Percentiles rank a stretch among this genome's conserved stretches.
phyloP scores from a whole-genome alignment of 345 rosid genomes.

The Eucalyptus brandiana region DNA sequence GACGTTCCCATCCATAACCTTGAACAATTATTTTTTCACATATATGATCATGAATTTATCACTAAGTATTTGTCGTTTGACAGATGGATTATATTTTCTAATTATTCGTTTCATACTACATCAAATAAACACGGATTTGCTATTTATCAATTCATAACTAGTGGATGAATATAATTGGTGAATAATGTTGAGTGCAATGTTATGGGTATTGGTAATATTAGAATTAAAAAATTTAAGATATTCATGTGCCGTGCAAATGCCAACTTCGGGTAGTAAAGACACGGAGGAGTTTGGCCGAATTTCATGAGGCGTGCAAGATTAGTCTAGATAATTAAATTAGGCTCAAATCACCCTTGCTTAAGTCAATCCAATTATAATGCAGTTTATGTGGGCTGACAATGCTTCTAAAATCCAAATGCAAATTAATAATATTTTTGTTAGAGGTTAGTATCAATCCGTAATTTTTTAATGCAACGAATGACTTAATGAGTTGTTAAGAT shows the following conservation, averaged over 20 bases:
- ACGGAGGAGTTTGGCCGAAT: neutral
- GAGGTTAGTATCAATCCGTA: neutral
- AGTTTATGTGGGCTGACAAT: neutral
- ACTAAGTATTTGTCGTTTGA: neutral
- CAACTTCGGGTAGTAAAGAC: neutral
- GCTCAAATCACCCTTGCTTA: neutral
- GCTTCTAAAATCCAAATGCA: neutral
- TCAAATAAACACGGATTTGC: neutral
- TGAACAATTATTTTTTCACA: too few relatives aligned
- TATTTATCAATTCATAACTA: neutral
- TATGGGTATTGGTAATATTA: neutral
- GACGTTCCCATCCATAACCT: neutral
- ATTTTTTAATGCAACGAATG: neutral
- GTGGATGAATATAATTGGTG: neutral
- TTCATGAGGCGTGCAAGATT: neutral
- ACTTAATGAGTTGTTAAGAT: neutral
- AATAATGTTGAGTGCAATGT: neutral
- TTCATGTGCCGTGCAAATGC: neutral
- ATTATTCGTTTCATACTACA: neutral
- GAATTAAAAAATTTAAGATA: neutral
- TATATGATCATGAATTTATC: too few relatives aligned
- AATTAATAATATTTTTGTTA: neutral
- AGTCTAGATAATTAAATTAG: neutral
- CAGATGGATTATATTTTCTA: too few relatives aligned
- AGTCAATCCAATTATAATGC: neutral